phyloP scores from a whole-genome alignment of 129 eudicot genomes.

The Centrapalus pauciflorus region DNA sequence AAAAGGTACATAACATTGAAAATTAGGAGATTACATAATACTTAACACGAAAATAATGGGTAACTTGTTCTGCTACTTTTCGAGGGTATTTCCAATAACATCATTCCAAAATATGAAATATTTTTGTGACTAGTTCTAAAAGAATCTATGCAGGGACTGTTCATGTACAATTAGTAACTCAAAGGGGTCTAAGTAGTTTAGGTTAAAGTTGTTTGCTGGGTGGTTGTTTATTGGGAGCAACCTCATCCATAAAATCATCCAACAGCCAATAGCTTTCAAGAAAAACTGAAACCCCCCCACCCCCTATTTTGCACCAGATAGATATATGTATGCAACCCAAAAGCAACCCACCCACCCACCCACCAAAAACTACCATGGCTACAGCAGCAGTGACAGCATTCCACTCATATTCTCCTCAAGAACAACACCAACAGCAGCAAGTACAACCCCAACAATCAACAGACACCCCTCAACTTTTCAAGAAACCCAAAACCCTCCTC shows the following conservation, averaged over 20 bases:
- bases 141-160: background rate
- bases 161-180: constrained; percentile 10
- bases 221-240: constrained; percentile 18
- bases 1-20: no score
- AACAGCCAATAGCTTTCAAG: constrained; percentile 27
- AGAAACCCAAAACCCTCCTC: constrained; percentile 59
- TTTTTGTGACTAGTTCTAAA: background rate
- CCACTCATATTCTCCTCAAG: constrained; percentile 31
- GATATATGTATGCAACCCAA: background rate
- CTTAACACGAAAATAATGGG: no score
- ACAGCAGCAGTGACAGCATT: constrained; percentile 23
- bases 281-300: constrained; percentile 14
- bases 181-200: background rate
- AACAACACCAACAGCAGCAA: constrained; percentile 20
- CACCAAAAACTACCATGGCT: constrained; percentile 19
- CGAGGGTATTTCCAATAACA: no score
- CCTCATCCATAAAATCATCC: constrained; percentile 39
- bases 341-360: background rate
- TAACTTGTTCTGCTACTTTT: no score
- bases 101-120: no score
- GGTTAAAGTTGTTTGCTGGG: background rate
- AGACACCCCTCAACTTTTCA: constrained; percentile 36
- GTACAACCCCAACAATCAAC: constrained; percentile 22
- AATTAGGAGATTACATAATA: no score
- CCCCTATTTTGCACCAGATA: background rate